phyloP scores from a whole-genome alignment of 139 green algal genomes.

The Micractinium sp. region DNA sequence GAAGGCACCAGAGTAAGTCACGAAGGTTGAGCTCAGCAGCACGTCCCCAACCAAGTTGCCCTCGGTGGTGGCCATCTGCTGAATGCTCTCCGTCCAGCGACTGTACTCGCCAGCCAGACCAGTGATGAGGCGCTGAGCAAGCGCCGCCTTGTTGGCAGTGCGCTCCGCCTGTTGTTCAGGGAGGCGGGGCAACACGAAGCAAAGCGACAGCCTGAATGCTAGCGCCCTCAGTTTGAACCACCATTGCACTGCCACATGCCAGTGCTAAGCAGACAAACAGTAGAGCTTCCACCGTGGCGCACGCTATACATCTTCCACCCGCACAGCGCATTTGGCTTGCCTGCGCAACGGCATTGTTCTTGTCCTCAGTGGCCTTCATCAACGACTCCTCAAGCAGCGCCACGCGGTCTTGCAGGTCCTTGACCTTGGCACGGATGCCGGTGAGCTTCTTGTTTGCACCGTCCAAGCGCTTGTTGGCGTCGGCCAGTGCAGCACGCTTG shows the following conservation, averaged over 20 bases:
- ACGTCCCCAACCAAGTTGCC: constrained; percentile 79
- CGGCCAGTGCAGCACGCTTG: constrained; percentile 82
- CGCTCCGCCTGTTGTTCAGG: constrained; percentile 70
- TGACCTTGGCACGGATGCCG: constrained; percentile 81
- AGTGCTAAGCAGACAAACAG: not conserved
- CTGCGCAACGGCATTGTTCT: constrained; percentile 83
- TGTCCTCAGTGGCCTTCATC: constrained; percentile 90
- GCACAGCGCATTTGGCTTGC: constrained; percentile 11
- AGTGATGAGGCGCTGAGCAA: constrained; percentile 91
- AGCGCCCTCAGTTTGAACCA: too few species aligned
- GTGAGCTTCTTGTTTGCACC: constrained; percentile 87
- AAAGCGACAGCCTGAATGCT: not conserved
- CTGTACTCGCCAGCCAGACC: constrained; percentile 88
- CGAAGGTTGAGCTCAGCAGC: constrained; percentile 84
- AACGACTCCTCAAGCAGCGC: constrained; percentile 80
- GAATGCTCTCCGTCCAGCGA: constrained; percentile 85
- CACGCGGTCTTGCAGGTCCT: constrained; percentile 86
- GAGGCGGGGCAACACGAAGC: not conserved
- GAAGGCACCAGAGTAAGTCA: constrained; percentile 90
- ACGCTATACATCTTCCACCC: not conserved
- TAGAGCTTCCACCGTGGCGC: not conserved
- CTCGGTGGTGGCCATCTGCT: constrained; percentile 65
- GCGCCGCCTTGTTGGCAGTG: constrained; percentile 81
- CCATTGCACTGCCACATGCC: too few species aligned
- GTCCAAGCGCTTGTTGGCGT: constrained; percentile 88